These are phyloP conservation scores for Phylloporus arenicola DNA, from an alignment of 768 basidiomycete species.

Conservation along the genomic window DNA sequence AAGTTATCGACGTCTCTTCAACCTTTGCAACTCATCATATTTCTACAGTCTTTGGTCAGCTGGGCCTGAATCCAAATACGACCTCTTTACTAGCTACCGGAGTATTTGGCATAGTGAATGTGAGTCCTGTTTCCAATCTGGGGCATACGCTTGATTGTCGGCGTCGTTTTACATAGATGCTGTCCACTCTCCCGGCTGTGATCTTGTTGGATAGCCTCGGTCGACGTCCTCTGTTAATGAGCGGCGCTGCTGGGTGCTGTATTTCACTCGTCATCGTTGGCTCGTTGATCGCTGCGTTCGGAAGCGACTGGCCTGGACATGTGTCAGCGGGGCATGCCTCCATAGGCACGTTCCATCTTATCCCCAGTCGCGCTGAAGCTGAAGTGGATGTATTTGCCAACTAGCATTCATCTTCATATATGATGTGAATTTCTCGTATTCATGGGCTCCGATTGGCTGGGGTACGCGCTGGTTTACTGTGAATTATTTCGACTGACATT, in stretches of 20 bases:
- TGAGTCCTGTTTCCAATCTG: conserved; percentile 1
- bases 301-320: conserved; percentile 27
- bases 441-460: conserved; percentile 30
- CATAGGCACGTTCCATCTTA: conserved; percentile 23
- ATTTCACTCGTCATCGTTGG: conserved; percentile 27
- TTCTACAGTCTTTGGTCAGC: conserved; percentile 34
- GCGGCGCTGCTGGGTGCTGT: conserved; percentile 33
- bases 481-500: not conserved
- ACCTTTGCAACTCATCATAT: conserved; percentile 13
- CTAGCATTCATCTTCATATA: conserved; percentile 38
- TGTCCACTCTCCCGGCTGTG: conserved; percentile 34
- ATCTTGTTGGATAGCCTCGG: conserved; percentile 35
- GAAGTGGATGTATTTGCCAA: conserved; percentile 10
- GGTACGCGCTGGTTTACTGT: conserved; percentile 9
- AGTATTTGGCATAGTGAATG: conserved; percentile 35
- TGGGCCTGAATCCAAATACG: conserved; percentile 37
- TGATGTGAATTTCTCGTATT: conserved; percentile 32
- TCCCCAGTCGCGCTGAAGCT: conserved; percentile 6
- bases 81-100: conserved; percentile 40
- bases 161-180: conserved; percentile 20
- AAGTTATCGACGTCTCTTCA: not conserved
- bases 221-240: conserved; percentile 36
- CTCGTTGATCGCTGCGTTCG: conserved; percentile 24
- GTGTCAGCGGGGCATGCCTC: conserved; percentile 22
- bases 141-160: not conserved